Percentiles rank a stretch among this genome's conserved stretches.
Evolutionary conservation across 2,329 filamentous ascomycete species (phyloP).

Genomic region (Colletotrichum lentis): DNA sequence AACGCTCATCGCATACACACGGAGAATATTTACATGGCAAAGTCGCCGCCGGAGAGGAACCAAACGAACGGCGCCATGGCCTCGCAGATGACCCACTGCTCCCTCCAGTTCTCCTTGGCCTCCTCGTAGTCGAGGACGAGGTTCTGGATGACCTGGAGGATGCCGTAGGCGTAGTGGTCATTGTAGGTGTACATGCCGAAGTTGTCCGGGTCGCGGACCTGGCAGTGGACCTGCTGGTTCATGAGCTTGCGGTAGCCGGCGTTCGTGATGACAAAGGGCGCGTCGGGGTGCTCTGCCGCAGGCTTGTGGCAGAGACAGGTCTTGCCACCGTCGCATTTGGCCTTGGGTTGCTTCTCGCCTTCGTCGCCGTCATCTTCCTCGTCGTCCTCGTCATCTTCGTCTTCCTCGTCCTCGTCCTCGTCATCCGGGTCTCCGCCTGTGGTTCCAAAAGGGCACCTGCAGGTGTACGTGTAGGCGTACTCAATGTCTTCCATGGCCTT

Average conservation of each 20-base stretch:
- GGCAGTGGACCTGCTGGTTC: constrained; percentile 19
- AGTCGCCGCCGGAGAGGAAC: constrained; percentile 29
- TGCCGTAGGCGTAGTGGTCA: constrained; percentile 51
- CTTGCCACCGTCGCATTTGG: constrained; percentile 40
- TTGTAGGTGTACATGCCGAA: constrained; percentile 56
- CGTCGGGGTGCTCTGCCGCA: constrained; percentile 37
- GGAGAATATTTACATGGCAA: constrained; percentile 1
- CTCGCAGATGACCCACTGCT: constrained; percentile 54
- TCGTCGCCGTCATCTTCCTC: constrained; percentile 36
- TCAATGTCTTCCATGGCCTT: constrained; percentile 41
- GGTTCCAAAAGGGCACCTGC: constrained; percentile 42
- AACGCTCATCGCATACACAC: not conserved
- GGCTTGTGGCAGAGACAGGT: constrained; percentile 34
- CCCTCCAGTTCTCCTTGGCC: constrained; percentile 47
- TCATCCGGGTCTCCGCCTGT: constrained; percentile 36
- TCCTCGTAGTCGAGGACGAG: constrained; percentile 51
- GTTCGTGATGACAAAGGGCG: constrained; percentile 33
- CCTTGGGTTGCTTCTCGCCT: constrained; percentile 12
- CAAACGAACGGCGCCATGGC: constrained; percentile 46
- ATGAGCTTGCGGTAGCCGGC: constrained; percentile 30
- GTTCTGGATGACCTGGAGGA: constrained; percentile 55
- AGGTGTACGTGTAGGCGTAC: constrained; percentile 44
- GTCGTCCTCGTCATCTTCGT: not conserved
- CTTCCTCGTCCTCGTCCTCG: constrained; percentile 33
- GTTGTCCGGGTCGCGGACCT: constrained; percentile 45